These are phyloP conservation scores for Camelina sativa DNA, from an alignment of 345 rosid genomes.

Conservation along the genomic window DNA sequence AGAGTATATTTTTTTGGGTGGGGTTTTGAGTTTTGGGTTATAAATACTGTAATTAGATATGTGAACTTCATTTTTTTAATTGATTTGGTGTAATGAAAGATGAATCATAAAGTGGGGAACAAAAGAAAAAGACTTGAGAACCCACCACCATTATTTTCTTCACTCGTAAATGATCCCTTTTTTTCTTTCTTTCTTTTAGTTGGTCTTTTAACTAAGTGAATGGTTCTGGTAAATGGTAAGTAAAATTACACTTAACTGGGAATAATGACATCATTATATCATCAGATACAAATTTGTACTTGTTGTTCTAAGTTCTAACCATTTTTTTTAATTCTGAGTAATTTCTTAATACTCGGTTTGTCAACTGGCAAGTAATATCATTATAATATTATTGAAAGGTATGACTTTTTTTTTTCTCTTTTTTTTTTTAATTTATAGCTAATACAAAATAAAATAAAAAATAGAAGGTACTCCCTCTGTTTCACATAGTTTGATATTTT, in stretches of 20 bases:
- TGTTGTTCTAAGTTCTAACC: no score
- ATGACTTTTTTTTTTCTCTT: neutral
- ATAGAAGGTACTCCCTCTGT: no score
- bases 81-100: conserved; percentile 41
- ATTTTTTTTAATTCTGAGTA: neutral
- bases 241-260: conserved; percentile 14
- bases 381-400: conserved; percentile 16
- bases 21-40: conserved; percentile 36
- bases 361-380: neutral
- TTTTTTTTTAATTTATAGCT: neutral
- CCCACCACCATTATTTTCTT: conserved; percentile 28
- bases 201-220: no score
- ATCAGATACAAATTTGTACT: neutral
- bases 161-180: conserved; percentile 27
- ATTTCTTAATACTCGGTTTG: neutral
- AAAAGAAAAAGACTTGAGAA: conserved; percentile 41
- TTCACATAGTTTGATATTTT: no score
- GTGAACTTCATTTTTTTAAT: conserved; percentile 40
- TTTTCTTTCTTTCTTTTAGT: no score
- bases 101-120: conserved; percentile 43
- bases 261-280: conserved; percentile 13
- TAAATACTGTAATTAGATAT: conserved; percentile 45
- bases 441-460: neutral
- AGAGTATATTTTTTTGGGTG: conserved; percentile 16
- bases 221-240: conserved; percentile 10